Conservation (phyloP, 805 yeast species). For the Cyberlindnera xylosilytica region DNA sequence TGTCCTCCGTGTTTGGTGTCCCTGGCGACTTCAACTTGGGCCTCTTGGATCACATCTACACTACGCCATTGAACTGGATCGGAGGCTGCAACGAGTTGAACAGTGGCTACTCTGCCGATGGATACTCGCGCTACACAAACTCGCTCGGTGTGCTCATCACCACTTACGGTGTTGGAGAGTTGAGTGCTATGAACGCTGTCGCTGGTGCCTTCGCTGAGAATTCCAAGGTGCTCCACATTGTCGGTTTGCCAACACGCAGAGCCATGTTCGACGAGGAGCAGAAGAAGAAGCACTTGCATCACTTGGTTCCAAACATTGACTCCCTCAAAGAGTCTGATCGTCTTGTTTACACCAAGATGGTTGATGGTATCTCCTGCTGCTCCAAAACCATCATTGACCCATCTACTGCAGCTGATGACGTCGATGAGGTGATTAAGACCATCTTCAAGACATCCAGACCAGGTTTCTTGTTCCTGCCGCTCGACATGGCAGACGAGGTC, state of each 20-base stretch:
- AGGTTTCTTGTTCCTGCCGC: slow-evolving; percentile 78
- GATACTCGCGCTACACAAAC: slow-evolving; percentile 66
- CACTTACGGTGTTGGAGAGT: slow-evolving; percentile 89
- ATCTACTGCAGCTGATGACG: slow-evolving; percentile 48
- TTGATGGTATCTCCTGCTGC: slow-evolving; percentile 52
- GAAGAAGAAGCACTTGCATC: slow-evolving; percentile 45
- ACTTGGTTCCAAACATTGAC: slow-evolving; percentile 52
- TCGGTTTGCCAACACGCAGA: slow-evolving; percentile 52
- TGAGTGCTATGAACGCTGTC: slow-evolving; percentile 79
- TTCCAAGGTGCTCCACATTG: slow-evolving; percentile 78
- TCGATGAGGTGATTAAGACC: slow-evolving; percentile 62
- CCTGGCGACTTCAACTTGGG: slow-evolving; percentile 76
- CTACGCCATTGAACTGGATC: slow-evolving; percentile 58
- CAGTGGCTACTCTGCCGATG: slow-evolving; percentile 89
- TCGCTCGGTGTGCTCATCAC: slow-evolving; percentile 61
- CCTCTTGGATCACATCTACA: slow-evolving; percentile 64
- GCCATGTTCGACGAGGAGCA: slow-evolving; percentile 28
- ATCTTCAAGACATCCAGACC: slow-evolving; percentile 65
- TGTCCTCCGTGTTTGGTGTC: slow-evolving; percentile 67
- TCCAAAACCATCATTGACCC: slow-evolving; percentile 47
- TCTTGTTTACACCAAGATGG: slow-evolving; percentile 61
- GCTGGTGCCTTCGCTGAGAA: slow-evolving; percentile 82
- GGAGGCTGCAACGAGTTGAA: slow-evolving; percentile 89
- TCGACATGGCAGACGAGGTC: slow-evolving; percentile 52
- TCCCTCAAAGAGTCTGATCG: slow-evolving; percentile 59